Evolutionary conservation across 2,329 filamentous ascomycete genomes (phyloP).

Genomic region (Cryphonectria japonica): DNA sequence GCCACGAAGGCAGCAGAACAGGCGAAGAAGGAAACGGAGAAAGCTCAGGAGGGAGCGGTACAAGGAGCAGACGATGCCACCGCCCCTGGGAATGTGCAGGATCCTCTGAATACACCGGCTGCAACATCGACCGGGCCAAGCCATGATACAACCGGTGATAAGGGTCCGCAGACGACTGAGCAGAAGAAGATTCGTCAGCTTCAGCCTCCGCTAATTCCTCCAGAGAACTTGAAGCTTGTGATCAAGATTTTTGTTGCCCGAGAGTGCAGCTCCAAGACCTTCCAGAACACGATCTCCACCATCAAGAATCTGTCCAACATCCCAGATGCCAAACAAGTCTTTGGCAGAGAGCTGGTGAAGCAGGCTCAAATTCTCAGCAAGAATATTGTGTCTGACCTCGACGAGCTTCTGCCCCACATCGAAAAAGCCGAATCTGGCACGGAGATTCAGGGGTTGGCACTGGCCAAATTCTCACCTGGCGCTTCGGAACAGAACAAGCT

Average conservation of each 20-base stretch:
- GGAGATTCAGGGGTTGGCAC: conserved; percentile 91
- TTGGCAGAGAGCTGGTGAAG: conserved; percentile 88
- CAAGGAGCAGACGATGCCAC: conserved; percentile 32
- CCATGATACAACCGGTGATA: conserved; percentile 36
- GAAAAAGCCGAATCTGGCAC: conserved; percentile 84
- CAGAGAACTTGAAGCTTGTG: conserved; percentile 89
- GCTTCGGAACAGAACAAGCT: conserved; percentile 97
- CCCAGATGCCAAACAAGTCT: conserved; percentile 83
- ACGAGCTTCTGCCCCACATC: conserved; percentile 84
- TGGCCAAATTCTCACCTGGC: conserved; percentile 93
- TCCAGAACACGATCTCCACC: conserved; percentile 96
- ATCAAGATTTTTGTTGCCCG: conserved; percentile 95
- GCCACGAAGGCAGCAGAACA: conserved; percentile 49
- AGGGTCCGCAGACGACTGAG: conserved; percentile 41
- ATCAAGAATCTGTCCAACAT: conserved; percentile 97
- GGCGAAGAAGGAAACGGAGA: conserved; percentile 37
- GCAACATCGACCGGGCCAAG: conserved; percentile 34
- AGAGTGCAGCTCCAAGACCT: conserved; percentile 96
- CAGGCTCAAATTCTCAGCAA: conserved; percentile 86
- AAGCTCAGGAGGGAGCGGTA: conserved; percentile 31
- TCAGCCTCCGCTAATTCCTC: conserved; percentile 81
- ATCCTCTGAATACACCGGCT: conserved; percentile 28
- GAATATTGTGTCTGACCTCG: conserved; percentile 81
- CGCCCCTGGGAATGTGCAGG: conserved; percentile 26
- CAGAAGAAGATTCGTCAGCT: conserved; percentile 62